Conservation (phyloP, 768 basidiomycete species). For the Serendipita sp. region DNA sequence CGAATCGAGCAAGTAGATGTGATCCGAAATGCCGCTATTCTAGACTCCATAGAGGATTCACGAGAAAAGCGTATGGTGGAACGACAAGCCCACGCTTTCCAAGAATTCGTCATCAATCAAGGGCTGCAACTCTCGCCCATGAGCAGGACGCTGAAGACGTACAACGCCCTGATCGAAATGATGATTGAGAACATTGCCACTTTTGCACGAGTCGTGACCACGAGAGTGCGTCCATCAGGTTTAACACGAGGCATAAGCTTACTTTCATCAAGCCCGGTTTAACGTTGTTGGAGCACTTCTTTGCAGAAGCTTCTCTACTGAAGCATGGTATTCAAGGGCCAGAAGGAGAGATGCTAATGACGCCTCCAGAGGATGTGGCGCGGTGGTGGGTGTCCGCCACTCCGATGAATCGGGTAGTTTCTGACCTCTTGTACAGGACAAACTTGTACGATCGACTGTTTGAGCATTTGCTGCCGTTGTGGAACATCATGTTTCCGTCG, state of each 20-base stretch:
- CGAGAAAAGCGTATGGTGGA: slow-evolving; percentile 54
- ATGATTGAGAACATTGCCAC: slow-evolving; percentile 61
- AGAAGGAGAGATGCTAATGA: slow-evolving; percentile 34
- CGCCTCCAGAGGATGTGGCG: slow-evolving; percentile 56
- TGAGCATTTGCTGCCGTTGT: slow-evolving; percentile 56
- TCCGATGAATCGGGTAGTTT: slow-evolving; percentile 10
- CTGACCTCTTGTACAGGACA: slow-evolving; percentile 38
- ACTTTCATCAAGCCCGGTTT: slow-evolving; percentile 56
- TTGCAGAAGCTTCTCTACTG: slow-evolving; percentile 85
- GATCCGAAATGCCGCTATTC: slow-evolving; percentile 54
- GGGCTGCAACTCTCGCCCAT: slow-evolving; percentile 72
- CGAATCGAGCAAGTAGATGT: slow-evolving; percentile 93
- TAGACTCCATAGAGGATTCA: slow-evolving; percentile 51
- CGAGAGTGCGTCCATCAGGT: slow-evolving; percentile 41
- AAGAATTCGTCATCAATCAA: slow-evolving; percentile 61
- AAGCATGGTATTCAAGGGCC: slow-evolving; percentile 42
- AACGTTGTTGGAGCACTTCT: slow-evolving; percentile 74
- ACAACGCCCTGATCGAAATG: slow-evolving; percentile 74
- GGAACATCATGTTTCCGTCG: slow-evolving; percentile 79
- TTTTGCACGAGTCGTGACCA: slow-evolving; percentile 50
- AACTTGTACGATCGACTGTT: slow-evolving; percentile 78
- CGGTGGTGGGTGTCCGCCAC: slow-evolving; percentile 44
- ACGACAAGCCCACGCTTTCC: slow-evolving; percentile 78
- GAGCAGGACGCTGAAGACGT: slow-evolving; percentile 59
- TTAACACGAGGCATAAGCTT: background rate